Percentiles rank a stretch among this genome's conserved stretches.
phyloP scores from a whole-genome alignment of 2,329 filamentous ascomycete species.

The Fusarium napiforme region DNA sequence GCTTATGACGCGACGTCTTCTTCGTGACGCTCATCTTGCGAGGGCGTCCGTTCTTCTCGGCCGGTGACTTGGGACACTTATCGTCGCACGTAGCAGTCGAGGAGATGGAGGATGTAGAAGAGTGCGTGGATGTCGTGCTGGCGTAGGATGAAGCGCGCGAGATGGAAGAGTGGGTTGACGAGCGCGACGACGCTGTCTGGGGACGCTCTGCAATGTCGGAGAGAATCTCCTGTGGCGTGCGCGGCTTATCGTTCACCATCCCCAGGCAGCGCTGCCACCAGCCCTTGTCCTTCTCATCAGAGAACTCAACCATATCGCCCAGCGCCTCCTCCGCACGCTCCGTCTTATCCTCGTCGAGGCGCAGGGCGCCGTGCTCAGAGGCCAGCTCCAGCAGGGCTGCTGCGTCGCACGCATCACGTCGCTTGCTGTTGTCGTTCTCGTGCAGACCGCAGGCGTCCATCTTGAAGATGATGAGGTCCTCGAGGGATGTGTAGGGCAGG shows the following conservation, averaged over 20 bases:
- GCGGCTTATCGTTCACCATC: constrained; percentile 36
- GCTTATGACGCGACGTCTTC: constrained; percentile 40
- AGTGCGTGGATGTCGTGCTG: constrained; percentile 38
- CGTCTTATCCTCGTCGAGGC: constrained; percentile 42
- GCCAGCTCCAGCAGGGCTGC: constrained; percentile 43
- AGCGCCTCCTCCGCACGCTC: constrained; percentile 43
- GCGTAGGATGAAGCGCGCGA: constrained; percentile 44
- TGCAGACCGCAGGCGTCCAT: constrained; percentile 45
- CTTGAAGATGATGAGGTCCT: constrained; percentile 46
- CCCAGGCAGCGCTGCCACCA: constrained; percentile 47
- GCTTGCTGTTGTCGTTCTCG: constrained; percentile 42
- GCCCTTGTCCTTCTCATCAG: constrained; percentile 41
- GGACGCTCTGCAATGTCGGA: constrained; percentile 42
- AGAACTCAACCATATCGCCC: constrained; percentile 42
- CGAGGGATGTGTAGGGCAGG: constrained; percentile 44
- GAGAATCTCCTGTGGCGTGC: constrained; percentile 44
- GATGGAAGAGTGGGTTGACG: constrained; percentile 39
- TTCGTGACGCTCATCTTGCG: constrained; percentile 47
- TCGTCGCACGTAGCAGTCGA: constrained; percentile 34
- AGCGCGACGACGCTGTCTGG: constrained; percentile 27
- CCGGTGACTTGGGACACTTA: constrained; percentile 30
- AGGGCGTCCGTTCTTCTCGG: constrained; percentile 41
- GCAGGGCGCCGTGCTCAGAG: constrained; percentile 41
- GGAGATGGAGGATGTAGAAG: constrained; percentile 41
- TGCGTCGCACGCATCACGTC: constrained; percentile 41